Conservation (phyloP, 2,329 filamentous ascomycete species). For the Aaosphaeria arxii region DNA sequence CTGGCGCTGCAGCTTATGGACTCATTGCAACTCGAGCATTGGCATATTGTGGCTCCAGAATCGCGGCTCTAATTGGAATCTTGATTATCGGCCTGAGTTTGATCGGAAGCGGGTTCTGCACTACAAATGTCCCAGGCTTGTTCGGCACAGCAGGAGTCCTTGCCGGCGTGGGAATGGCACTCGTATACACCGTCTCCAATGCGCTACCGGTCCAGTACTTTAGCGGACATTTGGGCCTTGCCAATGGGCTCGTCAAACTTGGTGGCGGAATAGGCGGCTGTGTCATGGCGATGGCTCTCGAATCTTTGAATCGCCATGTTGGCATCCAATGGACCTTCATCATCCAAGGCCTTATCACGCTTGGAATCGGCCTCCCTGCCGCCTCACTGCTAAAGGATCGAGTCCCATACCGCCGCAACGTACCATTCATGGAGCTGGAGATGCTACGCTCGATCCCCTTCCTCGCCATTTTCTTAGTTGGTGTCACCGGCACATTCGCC, state of each 20-base stretch:
- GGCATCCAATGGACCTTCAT: slow-evolving; percentile 31
- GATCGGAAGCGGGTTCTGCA: slow-evolving; percentile 48
- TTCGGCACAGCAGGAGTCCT: slow-evolving; percentile 51
- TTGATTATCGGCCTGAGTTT: slow-evolving; percentile 50
- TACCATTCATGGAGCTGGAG: slow-evolving; percentile 19
- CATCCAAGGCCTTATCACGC: slow-evolving; percentile 21
- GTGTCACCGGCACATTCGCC: slow-evolving; percentile 22
- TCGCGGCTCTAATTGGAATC: slow-evolving; percentile 50
- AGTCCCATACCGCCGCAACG: slow-evolving; percentile 11
- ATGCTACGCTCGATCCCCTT: slow-evolving; percentile 24
- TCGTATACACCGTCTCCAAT: slow-evolving; percentile 22
- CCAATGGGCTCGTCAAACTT: slow-evolving; percentile 28
- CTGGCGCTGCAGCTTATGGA: slow-evolving; percentile 52
- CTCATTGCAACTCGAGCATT: slow-evolving; percentile 54
- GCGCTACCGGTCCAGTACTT: slow-evolving; percentile 26
- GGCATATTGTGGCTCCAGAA: slow-evolving; percentile 47
- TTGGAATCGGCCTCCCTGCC: slow-evolving; percentile 22
- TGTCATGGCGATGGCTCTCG: slow-evolving; percentile 23
- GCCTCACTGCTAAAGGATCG: slow-evolving; percentile 25
- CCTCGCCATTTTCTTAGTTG: slow-evolving; percentile 19
- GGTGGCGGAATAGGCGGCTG: slow-evolving; percentile 26
- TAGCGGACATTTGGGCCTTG: slow-evolving; percentile 23
- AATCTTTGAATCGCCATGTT: slow-evolving; percentile 20
- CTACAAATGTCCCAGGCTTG: slow-evolving; percentile 44
- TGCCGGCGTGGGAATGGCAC: slow-evolving; percentile 42